Base-by-base conservation (phyloP, 2,329 filamentous ascomycete species). In the Chaetomiaceae sp. region DNA sequence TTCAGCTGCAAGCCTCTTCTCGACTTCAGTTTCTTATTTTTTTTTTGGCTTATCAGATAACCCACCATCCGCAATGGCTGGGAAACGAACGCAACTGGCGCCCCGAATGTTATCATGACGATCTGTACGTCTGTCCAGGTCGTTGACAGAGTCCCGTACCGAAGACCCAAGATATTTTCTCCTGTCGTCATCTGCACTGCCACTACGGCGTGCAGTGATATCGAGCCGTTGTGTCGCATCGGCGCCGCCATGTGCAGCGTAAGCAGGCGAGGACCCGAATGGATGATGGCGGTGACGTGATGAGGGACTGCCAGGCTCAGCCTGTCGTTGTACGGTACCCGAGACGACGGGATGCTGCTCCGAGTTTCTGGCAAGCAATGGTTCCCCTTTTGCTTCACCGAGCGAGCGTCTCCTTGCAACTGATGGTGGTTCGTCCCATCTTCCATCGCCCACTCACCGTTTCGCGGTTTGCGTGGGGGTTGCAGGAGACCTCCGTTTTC, bases 131-230 rank as follows among this genome's bases (percentile, higher is more conserved):
- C 49, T 39, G 23, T 40, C 36, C 25, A 23, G 9, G 15, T 9
- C 14, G 27, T 31, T 7, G 15, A 34, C 15, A 6, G 8, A 17
- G 33, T 23, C 19, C 11, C 23, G 23, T 15, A 12, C 31, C 31
- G 20, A 39, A 11, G 11, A 22, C 23, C 12, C 7, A 15, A 27
- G 14, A 23, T 23, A 17, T n/a, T 45, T 20, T 8, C 12, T 25
- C 19, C 37, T 38, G 42, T 37, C n/a, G 47, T 47, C 53, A 55
- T 42, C 29, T 51, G 53, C 53, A 55, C 53, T 45, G 53, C 53
- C 53, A 50, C 52, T 39, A 22, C 45, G 23, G 39, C 47, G 25
- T 36, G 27, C 20, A 14, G 40, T 31, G 29, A 42, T 47, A 23
- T 40, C 44, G 31, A 25, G 22, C 15, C 20, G 37, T 25, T 27